These are phyloP conservation scores for Ilyonectria robusta DNA, from an alignment of 2,329 filamentous ascomycete species.

Conservation along the genomic window DNA sequence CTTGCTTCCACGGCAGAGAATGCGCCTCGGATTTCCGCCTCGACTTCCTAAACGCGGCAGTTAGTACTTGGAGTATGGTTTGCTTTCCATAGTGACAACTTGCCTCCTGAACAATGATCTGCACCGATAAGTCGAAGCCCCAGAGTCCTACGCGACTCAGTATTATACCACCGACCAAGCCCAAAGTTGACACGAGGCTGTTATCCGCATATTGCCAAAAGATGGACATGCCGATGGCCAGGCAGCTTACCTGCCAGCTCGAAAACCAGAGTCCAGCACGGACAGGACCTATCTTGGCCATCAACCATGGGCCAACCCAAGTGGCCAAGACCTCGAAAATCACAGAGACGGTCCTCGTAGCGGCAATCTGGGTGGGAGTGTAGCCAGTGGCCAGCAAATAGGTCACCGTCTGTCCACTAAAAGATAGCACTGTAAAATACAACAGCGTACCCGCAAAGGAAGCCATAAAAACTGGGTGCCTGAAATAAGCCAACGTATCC, in stretches of 20 bases:
- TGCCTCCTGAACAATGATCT: slow-evolving; percentile 74
- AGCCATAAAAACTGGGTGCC: slow-evolving; percentile 70
- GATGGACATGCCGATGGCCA: slow-evolving; percentile 60
- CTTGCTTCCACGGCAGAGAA: slow-evolving; percentile 80
- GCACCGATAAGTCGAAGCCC: slow-evolving; percentile 73
- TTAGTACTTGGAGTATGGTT: neutral
- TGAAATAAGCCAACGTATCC: slow-evolving; percentile 60
- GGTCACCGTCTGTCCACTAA: slow-evolving; percentile 75
- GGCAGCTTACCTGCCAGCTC: slow-evolving; percentile 75
- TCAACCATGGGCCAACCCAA: slow-evolving; percentile 70
- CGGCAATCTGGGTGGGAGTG: slow-evolving; percentile 65
- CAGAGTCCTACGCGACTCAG: slow-evolving; percentile 73
- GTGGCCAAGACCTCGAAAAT: slow-evolving; percentile 73
- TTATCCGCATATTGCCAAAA: slow-evolving; percentile 55
- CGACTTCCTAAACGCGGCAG: slow-evolving; percentile 63
- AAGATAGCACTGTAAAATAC: slow-evolving; percentile 73
- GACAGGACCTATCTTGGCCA: slow-evolving; percentile 68
- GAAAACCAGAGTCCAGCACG: slow-evolving; percentile 80
- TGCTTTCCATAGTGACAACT: slow-evolving; percentile 30
- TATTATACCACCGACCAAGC: slow-evolving; percentile 65
- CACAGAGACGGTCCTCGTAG: slow-evolving; percentile 67
- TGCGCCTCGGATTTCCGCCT: slow-evolving; percentile 69
- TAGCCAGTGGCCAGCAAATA: slow-evolving; percentile 71
- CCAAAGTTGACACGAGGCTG: slow-evolving; percentile 57
- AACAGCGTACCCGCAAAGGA: slow-evolving; percentile 72